Evolutionary conservation across 176 grass and related monocot species (phyloP).

Genomic region (Oryza brachyantha): DNA sequence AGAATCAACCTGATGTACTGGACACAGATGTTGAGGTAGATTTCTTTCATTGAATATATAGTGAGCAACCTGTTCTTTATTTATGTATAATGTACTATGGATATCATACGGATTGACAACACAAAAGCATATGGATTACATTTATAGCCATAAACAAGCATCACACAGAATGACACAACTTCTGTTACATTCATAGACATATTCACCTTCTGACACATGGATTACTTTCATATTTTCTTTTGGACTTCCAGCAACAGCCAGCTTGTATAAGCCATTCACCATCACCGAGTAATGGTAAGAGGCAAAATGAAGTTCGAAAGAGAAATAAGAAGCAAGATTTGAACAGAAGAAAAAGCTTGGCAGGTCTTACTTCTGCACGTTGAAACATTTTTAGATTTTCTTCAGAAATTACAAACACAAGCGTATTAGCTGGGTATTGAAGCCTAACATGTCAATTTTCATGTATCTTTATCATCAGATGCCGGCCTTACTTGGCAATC

Average conservation of each 20-base stretch:
- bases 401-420: neutral
- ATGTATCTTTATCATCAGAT: conserved; percentile 37
- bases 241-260: conserved; percentile 43
- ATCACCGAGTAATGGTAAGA: conserved; percentile 28
- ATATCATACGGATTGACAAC: neutral
- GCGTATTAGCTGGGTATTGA: conserved; percentile 28
- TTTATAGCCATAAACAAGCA: conserved; percentile 10
- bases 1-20: conserved; percentile 29
- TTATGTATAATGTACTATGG: neutral
- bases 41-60: conserved; percentile 26
- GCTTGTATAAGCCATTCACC: conserved; percentile 5
- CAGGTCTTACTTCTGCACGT: conserved; percentile 51
- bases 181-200: neutral
- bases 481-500: conserved; percentile 53
- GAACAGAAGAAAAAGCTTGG: conserved; percentile 45
- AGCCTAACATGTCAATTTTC: conserved; percentile 20
- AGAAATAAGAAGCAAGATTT: conserved; percentile 42
- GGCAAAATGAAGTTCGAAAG: conserved; percentile 36
- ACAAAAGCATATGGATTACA: neutral
- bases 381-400: conserved; percentile 22
- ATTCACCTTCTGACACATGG: conserved; percentile 4
- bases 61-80: neutral
- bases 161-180: neutral
- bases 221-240: conserved; percentile 23
- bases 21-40: conserved; percentile 44